Percentiles rank a stretch among this genome's conserved stretches.
Conservation (phyloP, 768 basidiomycete species). For the Saitozyma sp. region DNA sequence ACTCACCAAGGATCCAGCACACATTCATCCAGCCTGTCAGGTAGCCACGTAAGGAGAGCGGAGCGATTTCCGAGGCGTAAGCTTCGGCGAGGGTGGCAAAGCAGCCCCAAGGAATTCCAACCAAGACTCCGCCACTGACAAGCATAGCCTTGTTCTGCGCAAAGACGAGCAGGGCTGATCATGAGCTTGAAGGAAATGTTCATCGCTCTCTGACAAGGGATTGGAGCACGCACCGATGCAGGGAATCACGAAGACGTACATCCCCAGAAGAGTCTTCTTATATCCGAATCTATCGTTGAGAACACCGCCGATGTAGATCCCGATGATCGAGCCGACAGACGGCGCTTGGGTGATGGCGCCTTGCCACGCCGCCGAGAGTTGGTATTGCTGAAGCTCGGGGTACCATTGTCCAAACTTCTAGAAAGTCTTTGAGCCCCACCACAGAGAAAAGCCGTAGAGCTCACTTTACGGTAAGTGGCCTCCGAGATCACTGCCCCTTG, state of each 20-base stretch:
- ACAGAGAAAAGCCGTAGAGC: neutral
- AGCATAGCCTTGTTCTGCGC: conserved; percentile 3
- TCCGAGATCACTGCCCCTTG: neutral
- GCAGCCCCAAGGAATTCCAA: conserved; percentile 36
- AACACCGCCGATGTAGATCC: conserved; percentile 4
- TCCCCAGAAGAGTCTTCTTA: conserved; percentile 8
- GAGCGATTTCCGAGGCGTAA: conserved; percentile 47
- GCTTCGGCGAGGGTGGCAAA: conserved; percentile 43
- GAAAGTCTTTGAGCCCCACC: neutral
- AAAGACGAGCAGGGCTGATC: conserved; percentile 14
- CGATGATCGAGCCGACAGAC: conserved; percentile 33
- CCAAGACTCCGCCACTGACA: conserved; percentile 3
- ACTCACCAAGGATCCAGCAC: conserved; percentile 49
- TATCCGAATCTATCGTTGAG: conserved; percentile 10
- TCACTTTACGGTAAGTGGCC: neutral
- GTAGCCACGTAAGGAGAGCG: conserved; percentile 42
- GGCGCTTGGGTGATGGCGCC: conserved; percentile 16
- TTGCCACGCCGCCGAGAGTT: conserved; percentile 42
- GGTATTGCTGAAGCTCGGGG: conserved; percentile 8
- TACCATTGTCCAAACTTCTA: neutral
- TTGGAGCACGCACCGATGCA: neutral
- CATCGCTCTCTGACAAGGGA: neutral
- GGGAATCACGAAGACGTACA: conserved; percentile 11
- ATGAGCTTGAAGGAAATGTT: neutral
- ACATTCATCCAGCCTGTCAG: conserved; percentile 45